Percentiles rank a stretch among this genome's conserved stretches.
Conservation (phyloP, 257 asterid genomes). For the Plantago elongata region DNA sequence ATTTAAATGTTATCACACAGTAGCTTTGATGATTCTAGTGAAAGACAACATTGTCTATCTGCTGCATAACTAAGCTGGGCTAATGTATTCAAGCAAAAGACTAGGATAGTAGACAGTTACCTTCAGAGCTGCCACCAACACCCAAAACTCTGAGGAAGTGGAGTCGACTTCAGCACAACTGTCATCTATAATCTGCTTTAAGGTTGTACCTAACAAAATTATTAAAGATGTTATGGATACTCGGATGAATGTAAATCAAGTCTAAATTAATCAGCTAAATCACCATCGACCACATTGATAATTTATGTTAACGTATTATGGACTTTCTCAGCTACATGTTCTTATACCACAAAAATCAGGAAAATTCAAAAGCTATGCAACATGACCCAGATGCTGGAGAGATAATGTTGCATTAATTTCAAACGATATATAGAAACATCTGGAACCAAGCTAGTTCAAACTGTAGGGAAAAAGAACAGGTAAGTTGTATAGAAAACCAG, state of each 20-base stretch:
- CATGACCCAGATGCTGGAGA: too few relatives aligned
- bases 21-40: too few relatives aligned
- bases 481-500: too few relatives aligned
- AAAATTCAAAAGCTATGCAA: not conserved
- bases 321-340: not conserved
- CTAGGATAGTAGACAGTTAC: constrained; percentile 23
- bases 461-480: too few relatives aligned
- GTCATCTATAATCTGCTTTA: constrained; percentile 65
- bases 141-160: constrained; percentile 88
- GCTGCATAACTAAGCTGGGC: not conserved
- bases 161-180: constrained; percentile 65
- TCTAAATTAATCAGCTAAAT: not conserved
- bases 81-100: constrained; percentile 1
- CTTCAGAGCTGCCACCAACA: constrained; percentile 89
- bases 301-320: constrained; percentile 5
- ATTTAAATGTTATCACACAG: too few relatives aligned
- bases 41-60: too few relatives aligned
- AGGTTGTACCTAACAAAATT: constrained; percentile 47
- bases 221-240: constrained; percentile 17
- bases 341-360: not conserved
- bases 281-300: constrained; percentile 5
- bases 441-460: too few relatives aligned
- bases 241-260: constrained; percentile 1
- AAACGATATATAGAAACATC: too few relatives aligned
- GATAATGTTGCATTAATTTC: too few relatives aligned